These are phyloP conservation scores for Xylaria curta DNA, from an alignment of 495 filamentous ascomycete species.

Conservation along the genomic window DNA sequence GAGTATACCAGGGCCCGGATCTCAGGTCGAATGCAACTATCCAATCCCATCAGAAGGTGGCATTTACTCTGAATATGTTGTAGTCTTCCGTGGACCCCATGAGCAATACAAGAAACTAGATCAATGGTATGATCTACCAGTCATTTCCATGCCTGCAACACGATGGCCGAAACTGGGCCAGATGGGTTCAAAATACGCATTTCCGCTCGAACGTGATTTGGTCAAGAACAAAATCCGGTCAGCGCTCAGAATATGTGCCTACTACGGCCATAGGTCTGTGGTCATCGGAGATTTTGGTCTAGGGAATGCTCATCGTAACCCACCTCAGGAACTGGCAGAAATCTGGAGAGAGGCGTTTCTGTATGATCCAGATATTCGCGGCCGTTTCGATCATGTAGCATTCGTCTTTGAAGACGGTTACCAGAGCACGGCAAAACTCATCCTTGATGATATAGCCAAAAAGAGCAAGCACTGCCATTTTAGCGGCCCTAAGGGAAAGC, in stretches of 20 bases:
- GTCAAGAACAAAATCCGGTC: constrained; percentile 74
- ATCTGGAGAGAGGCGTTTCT: constrained; percentile 74
- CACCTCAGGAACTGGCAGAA: constrained; percentile 67
- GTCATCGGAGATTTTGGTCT: constrained; percentile 75
- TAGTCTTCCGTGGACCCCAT: constrained; percentile 56
- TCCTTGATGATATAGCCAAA: constrained; percentile 55
- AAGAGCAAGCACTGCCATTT: constrained; percentile 45
- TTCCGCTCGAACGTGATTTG: constrained; percentile 69
- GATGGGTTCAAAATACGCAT: constrained; percentile 69
- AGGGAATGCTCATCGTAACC: constrained; percentile 73
- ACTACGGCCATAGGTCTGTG: constrained; percentile 62
- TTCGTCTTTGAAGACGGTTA: constrained; percentile 68
- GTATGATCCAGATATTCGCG: constrained; percentile 68
- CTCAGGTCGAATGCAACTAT: constrained; percentile 59
- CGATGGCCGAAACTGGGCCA: constrained; percentile 73
- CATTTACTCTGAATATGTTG: constrained; percentile 69
- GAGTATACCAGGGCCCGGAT: constrained; percentile 57
- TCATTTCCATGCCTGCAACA: constrained; percentile 74
- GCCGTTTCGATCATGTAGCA: constrained; percentile 69
- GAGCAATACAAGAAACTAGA: constrained; percentile 55
- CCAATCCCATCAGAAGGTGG: constrained; percentile 70
- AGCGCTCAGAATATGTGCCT: constrained; percentile 70
- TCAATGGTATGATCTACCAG: constrained; percentile 60
- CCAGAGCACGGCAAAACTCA: constrained; percentile 53
- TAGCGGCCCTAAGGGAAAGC: constrained; percentile 43